Base-by-base conservation (phyloP, 2,329 filamentous ascomycete species). In the Fusarium fracticaudum region DNA sequence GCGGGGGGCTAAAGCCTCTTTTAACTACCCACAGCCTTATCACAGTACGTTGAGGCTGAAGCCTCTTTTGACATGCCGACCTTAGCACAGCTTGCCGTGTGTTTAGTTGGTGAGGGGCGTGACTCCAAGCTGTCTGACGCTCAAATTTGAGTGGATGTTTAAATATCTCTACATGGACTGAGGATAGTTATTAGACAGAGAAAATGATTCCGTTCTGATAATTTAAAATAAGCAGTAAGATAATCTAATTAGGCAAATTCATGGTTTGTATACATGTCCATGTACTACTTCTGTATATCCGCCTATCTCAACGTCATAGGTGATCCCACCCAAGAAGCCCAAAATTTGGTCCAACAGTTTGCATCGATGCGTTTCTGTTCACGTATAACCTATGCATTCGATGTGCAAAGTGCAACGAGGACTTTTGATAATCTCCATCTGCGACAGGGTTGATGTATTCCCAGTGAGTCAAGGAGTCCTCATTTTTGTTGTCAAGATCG, bases 151-250 rank as follows among this genome's bases (percentile, higher is more conserved):
- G 33, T 35, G 33, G 33, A 35, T 35, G 33, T 7, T 35, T 35
- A 35, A 35, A 35, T 35, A 1, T 35, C 14, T 0, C 14, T 9
- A 2, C 1, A 0, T 35, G 8, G 14, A 35, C 33, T 35, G 8
- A 35, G 33, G 33, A 35, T 35, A 35, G 14, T 0, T 35, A 35
- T 35, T 35, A 15, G 14, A 15, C 33, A 35, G 14, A 35, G 33
- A 35, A 17, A 35, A 35, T 35, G 14, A 8, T 35, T 35, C 7
- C 8, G 3, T 35, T 15, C 33, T 1, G 0, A 35, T 17, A 15
- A 35, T 35, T 35, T 4, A 1, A 17, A 1, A 35, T 0, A 35
- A 35, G 33, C 3, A 3, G 14, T 0, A 2, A 35, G 3, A 15
- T 35, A 35, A 35, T 35, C 14, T 3, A 6, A 15, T 2, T 8